These are phyloP conservation scores for Lumnitzera racemosa DNA, from an alignment of 345 rosid genomes.

Conservation along the genomic window DNA sequence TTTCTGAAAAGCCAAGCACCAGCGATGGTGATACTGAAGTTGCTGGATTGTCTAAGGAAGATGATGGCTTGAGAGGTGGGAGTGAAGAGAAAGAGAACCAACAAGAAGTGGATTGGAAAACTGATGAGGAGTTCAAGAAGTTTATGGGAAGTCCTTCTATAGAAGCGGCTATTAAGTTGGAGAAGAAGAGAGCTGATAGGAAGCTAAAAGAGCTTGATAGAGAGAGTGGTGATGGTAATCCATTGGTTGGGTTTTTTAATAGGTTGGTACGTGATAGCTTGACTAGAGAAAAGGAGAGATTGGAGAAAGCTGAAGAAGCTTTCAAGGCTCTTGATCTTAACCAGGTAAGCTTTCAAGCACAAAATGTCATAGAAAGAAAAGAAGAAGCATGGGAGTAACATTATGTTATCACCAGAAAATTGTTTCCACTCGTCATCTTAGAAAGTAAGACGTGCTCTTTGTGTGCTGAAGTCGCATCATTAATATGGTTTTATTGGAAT, in stretches of 20 bases:
- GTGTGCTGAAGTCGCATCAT: neutral
- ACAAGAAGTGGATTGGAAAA: slow-evolving; percentile 91
- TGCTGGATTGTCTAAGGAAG: slow-evolving; percentile 13
- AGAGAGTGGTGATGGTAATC: slow-evolving; percentile 38
- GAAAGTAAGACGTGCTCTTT: neutral
- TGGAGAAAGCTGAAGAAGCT: slow-evolving; percentile 80
- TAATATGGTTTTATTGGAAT: neutral
- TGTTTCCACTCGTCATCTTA: neutral
- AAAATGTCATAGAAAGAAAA: neutral
- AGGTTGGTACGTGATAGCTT: slow-evolving; percentile 52
- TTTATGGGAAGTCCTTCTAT: slow-evolving; percentile 96
- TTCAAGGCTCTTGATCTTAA: slow-evolving; percentile 92
- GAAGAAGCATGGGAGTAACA: too few relatives aligned
- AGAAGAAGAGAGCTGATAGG: slow-evolving; percentile 89
- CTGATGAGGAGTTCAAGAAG: slow-evolving; percentile 88
- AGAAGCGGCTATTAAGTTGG: slow-evolving; percentile 93
- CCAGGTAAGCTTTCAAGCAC: slow-evolving; percentile 41
- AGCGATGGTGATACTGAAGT: slow-evolving; percentile 9
- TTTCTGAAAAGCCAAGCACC: slow-evolving; percentile 23
- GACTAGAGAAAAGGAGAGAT: slow-evolving; percentile 64
- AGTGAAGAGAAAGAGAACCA: slow-evolving; percentile 35
- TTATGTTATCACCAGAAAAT: neutral
- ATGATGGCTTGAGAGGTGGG: slow-evolving; percentile 4
- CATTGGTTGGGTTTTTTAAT: slow-evolving; percentile 44
- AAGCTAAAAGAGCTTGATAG: slow-evolving; percentile 77